phyloP scores from a whole-genome alignment of 352 stramenopile species.

The Pythium inflatum region DNA sequence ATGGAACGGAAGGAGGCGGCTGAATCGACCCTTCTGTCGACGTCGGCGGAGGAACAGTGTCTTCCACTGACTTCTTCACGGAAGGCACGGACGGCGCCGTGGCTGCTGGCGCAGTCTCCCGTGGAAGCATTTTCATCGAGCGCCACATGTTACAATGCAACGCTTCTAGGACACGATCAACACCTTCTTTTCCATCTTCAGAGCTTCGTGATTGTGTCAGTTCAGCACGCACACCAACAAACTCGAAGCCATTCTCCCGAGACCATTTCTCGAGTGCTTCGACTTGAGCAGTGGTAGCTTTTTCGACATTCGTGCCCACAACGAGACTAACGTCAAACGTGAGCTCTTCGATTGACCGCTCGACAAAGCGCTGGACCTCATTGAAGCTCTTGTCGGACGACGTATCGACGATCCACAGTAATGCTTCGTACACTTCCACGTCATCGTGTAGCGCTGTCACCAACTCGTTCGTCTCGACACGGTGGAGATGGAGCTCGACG shows the following conservation, averaged over 20 bases:
- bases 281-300: slow-evolving; percentile 26
- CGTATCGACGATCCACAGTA: slow-evolving; percentile 34
- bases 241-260: slow-evolving; percentile 67
- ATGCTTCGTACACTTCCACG: slow-evolving; percentile 34
- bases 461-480: slow-evolving; percentile 26
- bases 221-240: slow-evolving; percentile 50
- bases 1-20: not conserved
- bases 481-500: slow-evolving; percentile 32
- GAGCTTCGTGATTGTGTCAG: too few species aligned
- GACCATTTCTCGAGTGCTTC: slow-evolving; percentile 56
- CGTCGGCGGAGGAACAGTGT: slow-evolving; percentile 1
- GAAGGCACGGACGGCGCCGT: not conserved
- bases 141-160: slow-evolving; percentile 82
- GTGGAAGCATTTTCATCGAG: slow-evolving; percentile 64
- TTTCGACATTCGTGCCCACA: slow-evolving; percentile 11
- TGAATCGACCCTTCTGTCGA: not conserved
- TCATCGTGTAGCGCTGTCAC: slow-evolving; percentile 30
- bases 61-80: slow-evolving; percentile 3
- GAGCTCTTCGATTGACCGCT: slow-evolving; percentile 35
- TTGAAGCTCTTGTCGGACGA: slow-evolving; percentile 27
- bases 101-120: not conserved
- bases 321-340: slow-evolving; percentile 36
- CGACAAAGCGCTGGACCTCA: slow-evolving; percentile 33
- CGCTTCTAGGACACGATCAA: slow-evolving; percentile 75
- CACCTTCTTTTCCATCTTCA: slow-evolving; percentile 30